These are phyloP conservation scores for Phycomyces blakesleeanus DNA, from an alignment of 192 early-diverging fungal species.

Conservation along the genomic window DNA sequence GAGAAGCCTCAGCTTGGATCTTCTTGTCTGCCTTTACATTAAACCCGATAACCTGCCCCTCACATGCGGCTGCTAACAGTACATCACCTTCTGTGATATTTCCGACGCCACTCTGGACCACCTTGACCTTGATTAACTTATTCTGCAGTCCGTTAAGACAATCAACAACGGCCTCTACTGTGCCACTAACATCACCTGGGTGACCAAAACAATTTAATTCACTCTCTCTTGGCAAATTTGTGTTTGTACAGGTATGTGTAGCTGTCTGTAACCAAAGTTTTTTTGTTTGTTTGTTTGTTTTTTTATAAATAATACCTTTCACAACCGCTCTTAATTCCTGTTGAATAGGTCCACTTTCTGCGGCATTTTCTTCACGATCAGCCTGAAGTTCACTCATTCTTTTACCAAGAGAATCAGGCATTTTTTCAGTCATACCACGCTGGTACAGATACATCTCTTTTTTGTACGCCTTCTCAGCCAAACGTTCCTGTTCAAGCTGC, in stretches of 20 bases:
- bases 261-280: no score
- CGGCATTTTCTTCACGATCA: conserved; percentile 32
- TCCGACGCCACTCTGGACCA: conserved; percentile 81
- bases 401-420: conserved; percentile 46
- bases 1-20: conserved; percentile 54
- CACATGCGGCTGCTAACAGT: conserved; percentile 58
- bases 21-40: conserved; percentile 84
- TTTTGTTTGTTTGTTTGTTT: no score
- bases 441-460: conserved; percentile 66
- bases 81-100: conserved; percentile 85
- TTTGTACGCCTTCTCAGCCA: conserved; percentile 46
- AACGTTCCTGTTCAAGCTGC: conserved; percentile 49
- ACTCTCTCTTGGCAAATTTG: conserved; percentile 2
- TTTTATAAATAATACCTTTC: no score
- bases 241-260: neutral
- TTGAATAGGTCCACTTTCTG: conserved; percentile 38
- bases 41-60: conserved; percentile 78
- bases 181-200: conserved; percentile 86
- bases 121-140: conserved; percentile 68
- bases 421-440: conserved; percentile 50
- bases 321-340: conserved; percentile 59
- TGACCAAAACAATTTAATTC: conserved; percentile 3
- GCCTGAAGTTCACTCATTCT: conserved; percentile 29
- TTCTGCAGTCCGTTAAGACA: conserved; percentile 72
- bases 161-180: conserved; percentile 82